Percentiles rank a stretch among this genome's conserved stretches.
phyloP scores from a whole-genome alignment of 768 basidiomycete species.

The Mycena albidolilacea region DNA sequence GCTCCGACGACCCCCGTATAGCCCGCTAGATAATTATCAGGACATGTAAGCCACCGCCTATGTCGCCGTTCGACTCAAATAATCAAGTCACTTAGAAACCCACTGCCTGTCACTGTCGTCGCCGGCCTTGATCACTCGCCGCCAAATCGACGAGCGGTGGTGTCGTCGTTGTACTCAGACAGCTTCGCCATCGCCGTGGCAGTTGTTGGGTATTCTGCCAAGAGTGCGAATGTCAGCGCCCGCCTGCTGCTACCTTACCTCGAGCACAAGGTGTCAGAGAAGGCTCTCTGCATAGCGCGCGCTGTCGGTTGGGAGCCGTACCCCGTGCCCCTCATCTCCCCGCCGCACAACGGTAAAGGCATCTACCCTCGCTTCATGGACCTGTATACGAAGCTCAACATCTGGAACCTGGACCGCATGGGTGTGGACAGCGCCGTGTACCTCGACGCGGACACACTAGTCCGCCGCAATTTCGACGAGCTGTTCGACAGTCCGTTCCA shows the following conservation, averaged over 20 bases:
- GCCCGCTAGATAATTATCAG: slow-evolving; percentile 1
- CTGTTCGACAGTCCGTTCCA: slow-evolving; percentile 51
- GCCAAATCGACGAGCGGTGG: slow-evolving; percentile 39
- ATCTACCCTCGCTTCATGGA: slow-evolving; percentile 49
- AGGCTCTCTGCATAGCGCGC: slow-evolving; percentile 49
- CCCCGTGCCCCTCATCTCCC: slow-evolving; percentile 48
- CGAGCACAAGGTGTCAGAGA: slow-evolving; percentile 45
- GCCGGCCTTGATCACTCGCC: neutral
- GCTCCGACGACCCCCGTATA: neutral
- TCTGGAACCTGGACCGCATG: slow-evolving; percentile 50
- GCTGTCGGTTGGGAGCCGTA: slow-evolving; percentile 49
- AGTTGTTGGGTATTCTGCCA: slow-evolving; percentile 49
- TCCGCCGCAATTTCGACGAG: slow-evolving; percentile 50
- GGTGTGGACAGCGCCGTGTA: slow-evolving; percentile 40
- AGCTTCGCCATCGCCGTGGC: slow-evolving; percentile 48
- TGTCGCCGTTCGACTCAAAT: neutral
- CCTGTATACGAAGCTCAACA: slow-evolving; percentile 54
- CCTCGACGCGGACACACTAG: slow-evolving; percentile 47
- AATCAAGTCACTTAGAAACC: neutral
- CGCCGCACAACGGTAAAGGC: slow-evolving; percentile 48
- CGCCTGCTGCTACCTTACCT: slow-evolving; percentile 49
- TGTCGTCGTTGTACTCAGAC: slow-evolving; percentile 51
- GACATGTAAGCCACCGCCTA: neutral
- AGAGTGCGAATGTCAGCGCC: slow-evolving; percentile 45
- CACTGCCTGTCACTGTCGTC: neutral